Conservation (phyloP, 306 rosid species). For the Medicago ruthenica region DNA sequence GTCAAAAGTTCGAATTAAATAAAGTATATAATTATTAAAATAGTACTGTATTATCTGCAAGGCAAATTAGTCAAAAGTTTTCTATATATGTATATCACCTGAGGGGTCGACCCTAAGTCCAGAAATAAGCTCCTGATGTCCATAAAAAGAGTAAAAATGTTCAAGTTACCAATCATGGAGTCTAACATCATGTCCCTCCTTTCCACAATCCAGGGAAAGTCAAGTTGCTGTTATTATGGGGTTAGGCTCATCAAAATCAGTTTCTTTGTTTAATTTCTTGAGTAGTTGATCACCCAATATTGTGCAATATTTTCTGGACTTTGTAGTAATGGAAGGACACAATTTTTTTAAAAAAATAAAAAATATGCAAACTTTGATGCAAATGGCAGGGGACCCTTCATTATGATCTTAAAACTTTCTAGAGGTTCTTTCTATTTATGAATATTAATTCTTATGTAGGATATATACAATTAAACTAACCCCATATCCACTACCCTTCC, state of each 20-base stretch:
- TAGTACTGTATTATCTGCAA: too few relatives aligned
- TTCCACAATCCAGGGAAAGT: conserved; percentile 27
- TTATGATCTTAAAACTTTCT: conserved; percentile 21
- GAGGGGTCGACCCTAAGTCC: too few relatives aligned
- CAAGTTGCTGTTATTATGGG: not conserved
- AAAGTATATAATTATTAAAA: too few relatives aligned
- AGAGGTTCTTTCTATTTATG: not conserved
- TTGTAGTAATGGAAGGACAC: conserved; percentile 24
- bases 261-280: conserved; percentile 32
- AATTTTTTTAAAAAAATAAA: not conserved
- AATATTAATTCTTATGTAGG: too few relatives aligned
- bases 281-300: conserved; percentile 39
- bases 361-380: conserved; percentile 35
- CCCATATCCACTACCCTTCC: too few relatives aligned
- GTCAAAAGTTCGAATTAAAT: too few relatives aligned
- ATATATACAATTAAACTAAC: too few relatives aligned
- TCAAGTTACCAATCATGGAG: not conserved
- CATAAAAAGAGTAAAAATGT: too few relatives aligned
- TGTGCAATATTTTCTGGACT: conserved; percentile 58
- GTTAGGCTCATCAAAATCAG: conserved; percentile 43
- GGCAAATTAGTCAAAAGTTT: too few relatives aligned
- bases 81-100: too few relatives aligned
- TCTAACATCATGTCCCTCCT: conserved; percentile 15
- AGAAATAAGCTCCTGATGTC: too few relatives aligned
- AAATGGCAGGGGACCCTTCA: conserved; percentile 35